Evolutionary conservation across 208 protist genomes (phyloP).

Genomic region (Wallacemonas rigidus): DNA sequence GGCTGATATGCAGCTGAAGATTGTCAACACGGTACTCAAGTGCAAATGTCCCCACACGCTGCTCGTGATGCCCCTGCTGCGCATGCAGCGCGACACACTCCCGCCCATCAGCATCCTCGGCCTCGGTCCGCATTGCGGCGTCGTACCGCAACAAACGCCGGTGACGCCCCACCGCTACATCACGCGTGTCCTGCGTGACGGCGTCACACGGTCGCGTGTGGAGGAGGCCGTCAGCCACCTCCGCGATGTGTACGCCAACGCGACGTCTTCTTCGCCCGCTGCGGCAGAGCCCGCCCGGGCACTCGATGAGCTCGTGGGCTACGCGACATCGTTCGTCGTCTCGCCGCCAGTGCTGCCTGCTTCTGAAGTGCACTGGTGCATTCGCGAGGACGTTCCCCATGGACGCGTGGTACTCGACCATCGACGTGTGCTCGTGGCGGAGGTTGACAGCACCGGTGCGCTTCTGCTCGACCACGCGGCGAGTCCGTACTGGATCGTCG

Average conservation of each 20-base stretch:
- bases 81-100: slow-evolving; percentile 50
- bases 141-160: slow-evolving; percentile 10
- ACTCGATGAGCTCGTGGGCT: slow-evolving; percentile 23
- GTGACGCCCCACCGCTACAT: not conserved
- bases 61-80: slow-evolving; percentile 78
- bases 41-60: slow-evolving; percentile 92
- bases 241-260: not conserved
- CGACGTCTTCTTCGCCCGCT: not conserved
- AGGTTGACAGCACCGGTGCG: slow-evolving; percentile 17
- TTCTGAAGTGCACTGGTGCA: slow-evolving; percentile 61
- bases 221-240: not conserved
- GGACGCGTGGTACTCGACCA: slow-evolving; percentile 33
- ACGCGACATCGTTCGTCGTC: slow-evolving; percentile 61
- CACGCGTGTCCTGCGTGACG: slow-evolving; percentile 21
- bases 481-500: slow-evolving; percentile 53
- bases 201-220: slow-evolving; percentile 1
- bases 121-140: slow-evolving; percentile 70
- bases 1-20: slow-evolving; percentile 73
- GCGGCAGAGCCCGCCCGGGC: not conserved
- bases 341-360: slow-evolving; percentile 48
- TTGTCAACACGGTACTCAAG: slow-evolving; percentile 78
- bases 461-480: slow-evolving; percentile 37
- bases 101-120: slow-evolving; percentile 61
- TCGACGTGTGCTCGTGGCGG: slow-evolving; percentile 32
- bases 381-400: slow-evolving; percentile 21